These are phyloP conservation scores for Scheffersomyces quercinus DNA, from an alignment of 1,139 yeast species.

Conservation along the genomic window DNA sequence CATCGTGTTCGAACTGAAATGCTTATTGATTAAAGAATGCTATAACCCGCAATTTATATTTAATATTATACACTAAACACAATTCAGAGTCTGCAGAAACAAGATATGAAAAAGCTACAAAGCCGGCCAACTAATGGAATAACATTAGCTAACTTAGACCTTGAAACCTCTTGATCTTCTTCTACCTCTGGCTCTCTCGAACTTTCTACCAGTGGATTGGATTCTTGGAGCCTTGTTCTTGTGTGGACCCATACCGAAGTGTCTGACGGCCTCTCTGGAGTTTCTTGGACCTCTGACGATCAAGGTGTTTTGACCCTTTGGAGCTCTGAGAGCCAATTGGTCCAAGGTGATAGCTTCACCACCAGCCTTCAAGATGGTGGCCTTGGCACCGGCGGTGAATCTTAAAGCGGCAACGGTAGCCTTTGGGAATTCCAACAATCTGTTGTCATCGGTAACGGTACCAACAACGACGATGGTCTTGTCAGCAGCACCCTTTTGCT, in stretches of 20 bases:
- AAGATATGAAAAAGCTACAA: too few species aligned
- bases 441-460: conserved; percentile 97
- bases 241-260: conserved; percentile 99
- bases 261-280: conserved; percentile 99
- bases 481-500: conserved; percentile 80
- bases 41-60: conserved; percentile 2
- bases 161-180: conserved; percentile 99
- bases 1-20: too few species aligned
- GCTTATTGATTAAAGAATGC: too few species aligned
- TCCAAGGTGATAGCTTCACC: conserved; percentile 99
- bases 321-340: conserved; percentile 98
- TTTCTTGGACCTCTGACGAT: conserved; percentile 98
- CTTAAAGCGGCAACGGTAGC: conserved; percentile 98
- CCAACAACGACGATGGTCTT: conserved; percentile 98
- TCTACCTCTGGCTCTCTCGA: conserved; percentile 99
- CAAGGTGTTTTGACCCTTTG: conserved; percentile 98
- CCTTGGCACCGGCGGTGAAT: conserved; percentile 99
- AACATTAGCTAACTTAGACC: conserved; percentile 65
- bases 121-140: too few species aligned
- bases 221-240: conserved; percentile 99
- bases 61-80: conserved; percentile 19
- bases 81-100: conserved; percentile 9
- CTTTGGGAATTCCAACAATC: conserved; percentile 93
- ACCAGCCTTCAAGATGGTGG: conserved; percentile 96
- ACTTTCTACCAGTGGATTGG: conserved; percentile 96